A percentile compares a stretch with the other conserved stretches of the same genome.
Conservation (phyloP, 331 rosid species). For the Pyracantha coccinea region DNA sequence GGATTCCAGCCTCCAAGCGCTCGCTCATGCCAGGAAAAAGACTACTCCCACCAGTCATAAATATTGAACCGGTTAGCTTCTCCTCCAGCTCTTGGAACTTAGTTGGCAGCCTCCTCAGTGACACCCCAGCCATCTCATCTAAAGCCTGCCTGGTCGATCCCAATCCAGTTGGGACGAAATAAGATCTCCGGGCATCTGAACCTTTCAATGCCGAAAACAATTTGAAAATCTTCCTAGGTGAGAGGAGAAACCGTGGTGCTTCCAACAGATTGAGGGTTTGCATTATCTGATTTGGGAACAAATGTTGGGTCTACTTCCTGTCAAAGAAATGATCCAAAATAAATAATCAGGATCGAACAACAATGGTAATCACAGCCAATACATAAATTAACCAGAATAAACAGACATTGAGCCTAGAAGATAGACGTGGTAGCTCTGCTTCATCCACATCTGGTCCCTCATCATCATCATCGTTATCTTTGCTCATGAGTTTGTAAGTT, state of each 20-base stretch:
- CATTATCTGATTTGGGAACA: slow-evolving; percentile 56
- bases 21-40: slow-evolving; percentile 69
- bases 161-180: slow-evolving; percentile 86
- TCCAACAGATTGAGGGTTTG: slow-evolving; percentile 55
- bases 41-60: slow-evolving; percentile 78
- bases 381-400: not conserved
- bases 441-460: slow-evolving; percentile 82
- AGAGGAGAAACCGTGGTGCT: slow-evolving; percentile 48
- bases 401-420: slow-evolving; percentile 79
- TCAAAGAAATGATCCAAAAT: slow-evolving; percentile 19
- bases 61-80: slow-evolving; percentile 58
- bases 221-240: slow-evolving; percentile 78
- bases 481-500: slow-evolving; percentile 93
- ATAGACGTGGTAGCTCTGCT: slow-evolving; percentile 56
- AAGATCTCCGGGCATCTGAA: slow-evolving; percentile 91
- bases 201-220: slow-evolving; percentile 74
- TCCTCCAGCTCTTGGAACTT: slow-evolving; percentile 37
- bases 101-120: slow-evolving; percentile 67
- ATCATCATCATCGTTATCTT: slow-evolving; percentile 84
- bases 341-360: not conserved
- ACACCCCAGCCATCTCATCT: slow-evolving; percentile 89
- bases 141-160: slow-evolving; percentile 84
- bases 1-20: slow-evolving; percentile 78
- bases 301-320: slow-evolving; percentile 86
- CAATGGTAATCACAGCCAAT: not conserved